These are phyloP conservation scores for Pseudogymnoascus sp. DNA, from an alignment of 2,329 filamentous ascomycete genomes.

Conservation along the genomic window DNA sequence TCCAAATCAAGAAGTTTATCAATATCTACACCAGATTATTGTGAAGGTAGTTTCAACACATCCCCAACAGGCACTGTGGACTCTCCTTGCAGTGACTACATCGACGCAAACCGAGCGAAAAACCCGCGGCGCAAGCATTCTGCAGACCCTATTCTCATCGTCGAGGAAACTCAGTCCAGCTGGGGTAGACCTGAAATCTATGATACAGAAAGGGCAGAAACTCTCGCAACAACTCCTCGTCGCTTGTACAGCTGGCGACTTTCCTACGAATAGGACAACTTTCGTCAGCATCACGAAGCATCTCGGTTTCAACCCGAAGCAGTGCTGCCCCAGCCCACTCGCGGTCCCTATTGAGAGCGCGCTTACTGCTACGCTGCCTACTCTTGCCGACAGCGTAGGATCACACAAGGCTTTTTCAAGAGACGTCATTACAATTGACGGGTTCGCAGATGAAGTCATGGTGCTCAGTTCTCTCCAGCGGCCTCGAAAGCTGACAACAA, in stretches of 20 bases:
- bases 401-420: slow-evolving; percentile 81
- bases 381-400: slow-evolving; percentile 59
- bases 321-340: slow-evolving; percentile 68
- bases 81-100: slow-evolving; percentile 76
- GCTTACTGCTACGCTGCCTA: slow-evolving; percentile 73
- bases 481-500: slow-evolving; percentile 78
- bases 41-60: slow-evolving; percentile 78
- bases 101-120: slow-evolving; percentile 64
- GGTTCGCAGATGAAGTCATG: slow-evolving; percentile 78
- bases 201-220: slow-evolving; percentile 72
- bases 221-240: slow-evolving; percentile 73
- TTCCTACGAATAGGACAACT: slow-evolving; percentile 56
- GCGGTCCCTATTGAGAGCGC: slow-evolving; percentile 85
- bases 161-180: slow-evolving; percentile 41
- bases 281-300: slow-evolving; percentile 67
- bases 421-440: slow-evolving; percentile 73
- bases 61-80: slow-evolving; percentile 88
- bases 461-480: slow-evolving; percentile 88
- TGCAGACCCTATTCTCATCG: slow-evolving; percentile 38
- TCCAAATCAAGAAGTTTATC: slow-evolving; percentile 67
- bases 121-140: slow-evolving; percentile 42
- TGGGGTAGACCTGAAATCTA: slow-evolving; percentile 52
- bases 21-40: slow-evolving; percentile 69
- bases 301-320: slow-evolving; percentile 74
- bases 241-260: slow-evolving; percentile 70